Evolutionary conservation across 192 early-diverging fungal genomes (phyloP), one percentile per base, ranked within the genome.

Genomic region (Mortierella alpina): DNA sequence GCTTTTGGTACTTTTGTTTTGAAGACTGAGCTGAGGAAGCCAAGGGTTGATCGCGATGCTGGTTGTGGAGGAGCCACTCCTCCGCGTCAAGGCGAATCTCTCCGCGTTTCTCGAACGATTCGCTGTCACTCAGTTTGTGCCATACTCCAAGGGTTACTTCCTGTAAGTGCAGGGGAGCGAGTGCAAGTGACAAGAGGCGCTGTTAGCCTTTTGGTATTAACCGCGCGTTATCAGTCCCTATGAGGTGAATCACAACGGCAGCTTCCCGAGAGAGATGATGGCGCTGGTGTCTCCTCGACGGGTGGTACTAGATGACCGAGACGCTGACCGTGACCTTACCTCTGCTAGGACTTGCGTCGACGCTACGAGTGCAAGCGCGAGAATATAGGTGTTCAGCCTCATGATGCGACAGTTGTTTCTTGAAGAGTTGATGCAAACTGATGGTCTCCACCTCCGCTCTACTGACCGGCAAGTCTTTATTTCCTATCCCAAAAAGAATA

Each of bases 81-180:
- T 80, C 77, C 4, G 66, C 48, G 40, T 80, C 66, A 31, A 72
- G 58, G 40, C 65, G 65, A 60, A 80, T 80, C 70, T 80, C 77
- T 15, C 77, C 77, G 42, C 77, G 69, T 49, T 72, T 80, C 56
- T 80, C 77, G 49, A 72, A 80, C 13, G 69, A 68, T 23, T 80
- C 77, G 66, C 72, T 70, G 31, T 80, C 77, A n/a, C 70, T 80
- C 58, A 80, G 13, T 48, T 80, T 80, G 55, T 80, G 77, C 63
- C 63, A 80, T n/a, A 80, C 77, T 31, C 70, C 70, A 39, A 80
- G 58, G 40, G 77, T 80, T 5, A 80, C 70, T 48, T 80, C 77
- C 77, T 80, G 49, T 23, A 61, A 23, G 10, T 7, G 52, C 8
- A 52, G n/a, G 23, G 31, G 45, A 51, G 49, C n/a, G 59, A 45